Base-by-base conservation (phyloP, 306 rosid species). In the Notholithocarpus densiflorus region DNA sequence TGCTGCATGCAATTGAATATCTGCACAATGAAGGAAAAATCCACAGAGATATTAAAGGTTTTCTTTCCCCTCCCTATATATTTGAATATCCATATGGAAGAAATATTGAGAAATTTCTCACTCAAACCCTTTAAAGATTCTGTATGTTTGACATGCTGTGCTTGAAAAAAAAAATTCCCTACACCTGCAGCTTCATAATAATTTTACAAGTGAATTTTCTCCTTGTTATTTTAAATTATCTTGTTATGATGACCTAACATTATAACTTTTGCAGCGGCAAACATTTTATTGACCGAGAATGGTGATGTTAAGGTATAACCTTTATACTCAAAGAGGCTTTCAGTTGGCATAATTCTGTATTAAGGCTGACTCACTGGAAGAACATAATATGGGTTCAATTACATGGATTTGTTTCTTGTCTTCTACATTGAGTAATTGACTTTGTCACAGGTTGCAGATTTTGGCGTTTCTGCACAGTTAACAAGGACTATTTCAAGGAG, bases 401-500 rank as follows among this genome's bases (percentile, higher is more conserved):
- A 72, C 74, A 62, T 77, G 83, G 77, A 32, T 80, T 66, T 84
- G 65, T 73, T n/a, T 78, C 55, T 75, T 56, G 77, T 27, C 83
- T 57, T 75, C 60, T 72, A 8, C 74, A 75, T 82, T 69, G 79
- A 75, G 24, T 73, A 56, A 74, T 81, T 90, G 81, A 76, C 79
- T 79, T 75, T 65, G 80, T 74, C 48, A 82, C 85, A 96, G 98
- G 99, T 96, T 79, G 98, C 98, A 70, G 99, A 96, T 88, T 96
- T 96, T 88, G 99, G 99, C 64, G 99, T 96, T 85, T 93, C 99
- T 69, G 99, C 99, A 20, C 96, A 96, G 83, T 85, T 96, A 77
- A 96, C 99, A 12, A 91, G 98, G 92, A 96, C 99, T 56, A 93
- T 96, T 82, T 93, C 99, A 81, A 93, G 96, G 88, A 89, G 99